phyloP scores from a whole-genome alignment of 352 stramenopile species.

The Phytopythium kandeliae region DNA sequence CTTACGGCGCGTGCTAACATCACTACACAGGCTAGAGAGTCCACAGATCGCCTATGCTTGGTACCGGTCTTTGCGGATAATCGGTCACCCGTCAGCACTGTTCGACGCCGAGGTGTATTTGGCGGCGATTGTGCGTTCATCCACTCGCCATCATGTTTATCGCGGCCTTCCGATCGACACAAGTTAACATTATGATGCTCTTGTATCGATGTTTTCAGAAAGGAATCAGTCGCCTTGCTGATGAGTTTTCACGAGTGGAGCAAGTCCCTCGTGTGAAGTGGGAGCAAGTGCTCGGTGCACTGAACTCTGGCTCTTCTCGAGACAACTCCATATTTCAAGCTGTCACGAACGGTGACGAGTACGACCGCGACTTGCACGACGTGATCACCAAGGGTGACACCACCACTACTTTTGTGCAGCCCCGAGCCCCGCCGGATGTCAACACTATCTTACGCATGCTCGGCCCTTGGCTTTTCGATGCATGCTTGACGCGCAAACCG shows the following conservation, averaged over 20 bases:
- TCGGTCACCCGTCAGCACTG: slow-evolving; percentile 78
- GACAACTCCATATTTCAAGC: slow-evolving; percentile 39
- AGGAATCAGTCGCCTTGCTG: slow-evolving; percentile 67
- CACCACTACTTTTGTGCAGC: slow-evolving; percentile 19
- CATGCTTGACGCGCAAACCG: slow-evolving; percentile 62
- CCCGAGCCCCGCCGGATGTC: slow-evolving; percentile 70
- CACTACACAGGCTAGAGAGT: slow-evolving; percentile 36
- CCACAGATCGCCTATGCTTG: slow-evolving; percentile 76
- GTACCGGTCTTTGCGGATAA: slow-evolving; percentile 78
- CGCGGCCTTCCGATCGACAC: background rate
- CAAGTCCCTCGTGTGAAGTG: slow-evolving; percentile 66
- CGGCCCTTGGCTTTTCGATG: slow-evolving; percentile 83
- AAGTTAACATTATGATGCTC: background rate
- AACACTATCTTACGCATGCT: slow-evolving; percentile 79
- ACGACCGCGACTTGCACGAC: slow-evolving; percentile 12
- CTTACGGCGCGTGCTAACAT: background rate
- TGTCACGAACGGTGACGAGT: slow-evolving; percentile 30
- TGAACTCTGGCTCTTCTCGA: slow-evolving; percentile 43
- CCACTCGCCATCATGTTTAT: background rate
- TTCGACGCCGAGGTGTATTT: slow-evolving; percentile 82
- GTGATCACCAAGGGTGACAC: slow-evolving; percentile 17
- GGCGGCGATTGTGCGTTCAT: slow-evolving; percentile 47
- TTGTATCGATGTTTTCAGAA: slow-evolving; percentile 28
- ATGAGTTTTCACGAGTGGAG: slow-evolving; percentile 69
- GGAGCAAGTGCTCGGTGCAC: slow-evolving; percentile 60